A percentile compares a stretch with the other conserved stretches of the same genome.
Evolutionary conservation across 176 grass and related monocot genomes (phyloP).

Genomic region (Elymus sibiricus): DNA sequence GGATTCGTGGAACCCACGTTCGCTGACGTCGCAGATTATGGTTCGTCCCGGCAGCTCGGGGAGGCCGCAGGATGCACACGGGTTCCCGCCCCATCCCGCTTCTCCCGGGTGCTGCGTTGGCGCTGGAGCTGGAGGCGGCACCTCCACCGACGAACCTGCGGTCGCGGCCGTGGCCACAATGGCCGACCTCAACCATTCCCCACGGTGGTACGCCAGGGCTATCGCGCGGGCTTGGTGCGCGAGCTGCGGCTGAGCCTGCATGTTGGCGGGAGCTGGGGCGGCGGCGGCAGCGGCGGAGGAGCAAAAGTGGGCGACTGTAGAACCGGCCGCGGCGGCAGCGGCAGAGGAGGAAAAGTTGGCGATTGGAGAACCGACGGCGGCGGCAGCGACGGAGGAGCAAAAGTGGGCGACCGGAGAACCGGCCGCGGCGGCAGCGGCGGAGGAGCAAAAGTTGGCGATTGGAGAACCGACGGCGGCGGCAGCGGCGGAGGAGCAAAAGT

Average conservation of each 20-base stretch:
- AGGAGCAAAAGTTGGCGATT: neutral
- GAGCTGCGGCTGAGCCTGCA: slow-evolving; percentile 2
- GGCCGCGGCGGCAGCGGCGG: neutral
- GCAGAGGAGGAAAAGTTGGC: neutral
- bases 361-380: no score
- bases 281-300: neutral
- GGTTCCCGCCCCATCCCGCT: slow-evolving; percentile 34
- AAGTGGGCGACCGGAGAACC: neutral
- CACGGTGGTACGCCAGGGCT: slow-evolving; percentile 25
- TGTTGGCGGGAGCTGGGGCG: neutral
- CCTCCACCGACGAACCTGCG: neutral
- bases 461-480: neutral
- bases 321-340: no score
- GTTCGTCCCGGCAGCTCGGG: slow-evolving; percentile 40
- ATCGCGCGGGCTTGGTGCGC: slow-evolving; percentile 49
- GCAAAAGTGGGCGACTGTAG: neutral
- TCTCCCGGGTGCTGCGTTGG: slow-evolving; percentile 53
- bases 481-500: neutral
- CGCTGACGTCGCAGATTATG: slow-evolving; percentile 77
- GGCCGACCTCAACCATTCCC: neutral
- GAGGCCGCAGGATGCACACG: slow-evolving; percentile 50
- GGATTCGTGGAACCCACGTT: slow-evolving; percentile 71
- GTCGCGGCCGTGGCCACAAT: neutral
- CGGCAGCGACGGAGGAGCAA: neutral
- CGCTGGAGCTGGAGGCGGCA: slow-evolving; percentile 35